Conservation (phyloP, 768 basidiomycete species). For the Suillus ampliporus region DNA sequence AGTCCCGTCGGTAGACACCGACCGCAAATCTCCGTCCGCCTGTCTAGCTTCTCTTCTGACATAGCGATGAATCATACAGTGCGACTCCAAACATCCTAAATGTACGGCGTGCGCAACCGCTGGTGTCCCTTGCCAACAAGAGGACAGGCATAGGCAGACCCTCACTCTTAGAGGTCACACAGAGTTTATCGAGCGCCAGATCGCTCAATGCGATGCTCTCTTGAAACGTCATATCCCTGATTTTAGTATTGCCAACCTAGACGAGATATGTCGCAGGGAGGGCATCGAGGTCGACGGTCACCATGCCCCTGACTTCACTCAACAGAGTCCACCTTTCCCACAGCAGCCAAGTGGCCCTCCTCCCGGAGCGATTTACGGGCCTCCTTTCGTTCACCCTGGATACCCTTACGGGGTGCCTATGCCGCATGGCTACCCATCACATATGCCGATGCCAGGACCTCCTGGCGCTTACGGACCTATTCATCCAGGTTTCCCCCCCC, state of each 20-base stretch:
- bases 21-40: slow-evolving; percentile 80
- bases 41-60: slow-evolving; percentile 40
- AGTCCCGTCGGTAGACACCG: slow-evolving; percentile 71
- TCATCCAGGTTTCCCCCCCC: slow-evolving; percentile 64
- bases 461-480: slow-evolving; percentile 57
- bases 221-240: slow-evolving; percentile 74
- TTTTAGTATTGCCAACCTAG: slow-evolving; percentile 70
- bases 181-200: slow-evolving; percentile 80
- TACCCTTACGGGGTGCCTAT: slow-evolving; percentile 50
- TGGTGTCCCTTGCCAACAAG: slow-evolving; percentile 81
- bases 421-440: slow-evolving; percentile 50
- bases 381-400: slow-evolving; percentile 46
- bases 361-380: slow-evolving; percentile 38
- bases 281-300: slow-evolving; percentile 58
- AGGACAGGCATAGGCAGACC: slow-evolving; percentile 87
- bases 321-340: slow-evolving; percentile 42
- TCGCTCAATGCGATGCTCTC: slow-evolving; percentile 78
- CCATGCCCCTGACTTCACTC: slow-evolving; percentile 33
- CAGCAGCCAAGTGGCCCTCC: slow-evolving; percentile 31
- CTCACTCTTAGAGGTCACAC: slow-evolving; percentile 86
- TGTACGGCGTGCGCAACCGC: slow-evolving; percentile 87
- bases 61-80: slow-evolving; percentile 53
- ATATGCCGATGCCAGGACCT: slow-evolving; percentile 45
- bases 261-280: slow-evolving; percentile 66
- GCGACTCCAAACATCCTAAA: slow-evolving; percentile 89